Base-by-base conservation (phyloP, 2,329 filamentous ascomycete species). In the Nigrospora oryzae region DNA sequence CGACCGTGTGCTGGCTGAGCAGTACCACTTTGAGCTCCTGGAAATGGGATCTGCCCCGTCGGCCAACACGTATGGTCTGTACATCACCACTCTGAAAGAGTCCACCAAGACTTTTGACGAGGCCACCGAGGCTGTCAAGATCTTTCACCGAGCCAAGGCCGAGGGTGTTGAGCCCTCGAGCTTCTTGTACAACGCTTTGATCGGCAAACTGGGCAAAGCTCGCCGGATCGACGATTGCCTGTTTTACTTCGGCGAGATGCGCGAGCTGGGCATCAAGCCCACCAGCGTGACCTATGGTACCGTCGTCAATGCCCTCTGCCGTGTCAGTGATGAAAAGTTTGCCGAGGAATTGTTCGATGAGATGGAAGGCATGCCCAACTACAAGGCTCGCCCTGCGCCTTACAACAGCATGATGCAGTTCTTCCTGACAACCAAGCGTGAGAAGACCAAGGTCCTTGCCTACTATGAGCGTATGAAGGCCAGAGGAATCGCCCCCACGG, bases 331-430 rank as follows among this genome's bases (percentile, higher is more conserved):
- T 56, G 91, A 97, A 70, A 94, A 91, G 61, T 95, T 96, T 62
- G 93, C 93, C 28, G 93, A 96, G 61, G 89, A 97, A 66, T 81
- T 97, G 56, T 98, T 98, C 60, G 89, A 97, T 60, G 93, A 98
- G 71, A 98, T 98, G 93, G 93, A 98, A 71, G 81, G 84, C 39
- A 95, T 95, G 84, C 85, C 89, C 46, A 98, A 98, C 72, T 98
- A 98, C 79, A 97, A 96, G 74, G 89, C 93, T 36, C 85, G 93
- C 11, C 90, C 93, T 23, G 93, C 93, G 19, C 93, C 93, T 1
- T 98, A 98, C 75, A 96, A 98, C 74, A 95, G 89, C 67, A 86
- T 98, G 83, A 98, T 98, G 81, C 93, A 98, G 63, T 97, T 95
- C 71, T 98, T 97, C 79, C 74, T 97, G 54, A 95, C 88, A 46